Base-by-base conservation (phyloP, 202 grass and related monocot species). In the Bolboschoenoplectus hybrid region DNA sequence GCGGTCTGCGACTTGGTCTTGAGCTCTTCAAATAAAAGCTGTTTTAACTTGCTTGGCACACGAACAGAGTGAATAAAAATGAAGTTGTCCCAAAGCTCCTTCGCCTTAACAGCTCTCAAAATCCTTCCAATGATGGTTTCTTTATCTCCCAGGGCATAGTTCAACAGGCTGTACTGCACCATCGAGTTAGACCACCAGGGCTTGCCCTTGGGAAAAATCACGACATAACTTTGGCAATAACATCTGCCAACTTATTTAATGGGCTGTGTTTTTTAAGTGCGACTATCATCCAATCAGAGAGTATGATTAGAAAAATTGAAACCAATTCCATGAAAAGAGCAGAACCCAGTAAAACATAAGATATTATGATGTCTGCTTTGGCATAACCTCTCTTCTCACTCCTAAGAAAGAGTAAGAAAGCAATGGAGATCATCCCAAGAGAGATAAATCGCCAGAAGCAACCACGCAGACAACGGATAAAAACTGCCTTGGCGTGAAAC, bases 121-220 rank as follows among this genome's bases (percentile, higher is more conserved):
- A 58, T 1, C 1, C n/a, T 3, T 11, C 41, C 87, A 40, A 39
- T 13, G 35, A 17, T 13, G 8, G 56, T 57, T 0, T 56, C 11
- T 81, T 51, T 62, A 81, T 92, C 86, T 7, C 47, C 38, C 14
- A 92, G 26, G 71, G 81, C 85, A 63, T 74, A 89, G 46, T 13
- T 81, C 16, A 94, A 46, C 1, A 92, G 79, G 16, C 88, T 89
- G 41, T 90, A 89, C 64, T 90, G 90, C 0, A 64, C 32, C 34
- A 90, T 92, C 1, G 38, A n/a, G 9, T 94, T 90, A 1, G 92
- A 94, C 90, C 92, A 92, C 35, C 92, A 5, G 3, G 69, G 85
- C 26, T 51, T 89, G 2, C 4, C 2, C 66, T 91, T 67, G 2
- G 80, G 83, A 44, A 12, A 50, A 87, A 91, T 78, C 16, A 7